These are phyloP conservation scores for Botrytis galanthina DNA, from an alignment of 2,329 filamentous ascomycete species.

Conservation along the genomic window DNA sequence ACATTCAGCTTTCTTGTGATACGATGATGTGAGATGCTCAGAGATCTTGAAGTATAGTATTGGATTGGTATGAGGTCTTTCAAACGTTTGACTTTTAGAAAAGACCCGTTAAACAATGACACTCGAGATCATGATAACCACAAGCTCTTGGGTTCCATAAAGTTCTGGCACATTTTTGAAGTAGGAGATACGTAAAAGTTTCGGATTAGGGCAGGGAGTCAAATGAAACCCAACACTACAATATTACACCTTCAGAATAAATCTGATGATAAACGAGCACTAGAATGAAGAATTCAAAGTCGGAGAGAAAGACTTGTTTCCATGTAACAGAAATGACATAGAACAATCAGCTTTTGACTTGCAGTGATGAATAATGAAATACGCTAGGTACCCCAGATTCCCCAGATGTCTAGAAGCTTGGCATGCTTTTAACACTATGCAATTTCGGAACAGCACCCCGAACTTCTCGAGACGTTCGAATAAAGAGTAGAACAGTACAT, in stretches of 20 bases:
- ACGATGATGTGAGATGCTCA: background rate
- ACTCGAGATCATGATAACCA: background rate
- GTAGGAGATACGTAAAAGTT: background rate
- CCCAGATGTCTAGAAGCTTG: background rate
- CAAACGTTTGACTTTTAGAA: background rate
- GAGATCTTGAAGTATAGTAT: background rate
- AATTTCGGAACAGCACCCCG: too few species aligned
- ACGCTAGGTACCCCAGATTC: background rate
- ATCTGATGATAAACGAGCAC: too few species aligned
- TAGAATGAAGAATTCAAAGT: too few species aligned
- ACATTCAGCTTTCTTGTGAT: background rate
- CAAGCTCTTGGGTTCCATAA: fast-evolving
- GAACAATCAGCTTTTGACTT: background rate
- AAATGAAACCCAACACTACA: background rate
- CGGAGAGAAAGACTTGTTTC: fast-evolving
- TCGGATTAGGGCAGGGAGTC: background rate
- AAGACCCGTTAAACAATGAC: background rate
- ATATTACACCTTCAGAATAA: background rate
- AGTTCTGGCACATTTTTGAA: background rate
- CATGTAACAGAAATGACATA: background rate
- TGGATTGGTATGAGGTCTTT: too few species aligned
- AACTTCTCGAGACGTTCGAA: background rate
- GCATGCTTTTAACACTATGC: background rate
- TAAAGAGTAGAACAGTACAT: fast-evolving
- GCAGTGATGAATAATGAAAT: background rate